Conservation (phyloP, 768 basidiomycete genomes). For the Scleroderma bovista region DNA sequence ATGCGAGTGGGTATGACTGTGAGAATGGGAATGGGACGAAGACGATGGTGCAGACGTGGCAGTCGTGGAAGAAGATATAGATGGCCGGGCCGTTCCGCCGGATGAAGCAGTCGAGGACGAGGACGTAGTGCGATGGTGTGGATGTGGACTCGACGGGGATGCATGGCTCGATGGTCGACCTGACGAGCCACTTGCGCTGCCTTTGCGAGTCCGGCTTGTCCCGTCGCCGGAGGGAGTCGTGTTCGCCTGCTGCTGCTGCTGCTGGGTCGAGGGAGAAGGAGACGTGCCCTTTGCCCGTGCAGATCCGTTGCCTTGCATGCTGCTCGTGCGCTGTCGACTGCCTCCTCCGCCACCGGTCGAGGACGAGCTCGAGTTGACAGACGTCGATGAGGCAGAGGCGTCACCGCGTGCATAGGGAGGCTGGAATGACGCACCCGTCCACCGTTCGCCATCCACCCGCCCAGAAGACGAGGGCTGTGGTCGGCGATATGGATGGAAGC, state of each 20-base stretch:
- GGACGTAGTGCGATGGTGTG: constrained; percentile 29
- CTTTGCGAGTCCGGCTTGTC: constrained; percentile 26
- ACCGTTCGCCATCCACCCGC: constrained; percentile 41
- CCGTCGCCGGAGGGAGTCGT: constrained; percentile 1
- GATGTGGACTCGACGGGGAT: constrained; percentile 15
- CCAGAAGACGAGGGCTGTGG: constrained; percentile 38
- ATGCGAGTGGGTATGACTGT: constrained; percentile 22
- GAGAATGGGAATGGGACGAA: constrained; percentile 16
- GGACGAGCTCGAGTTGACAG: constrained; percentile 59
- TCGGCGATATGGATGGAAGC: constrained; percentile 80
- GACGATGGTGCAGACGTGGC: constrained; percentile 18
- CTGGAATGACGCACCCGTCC: constrained; percentile 45
- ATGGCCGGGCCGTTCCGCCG: constrained; percentile 17
- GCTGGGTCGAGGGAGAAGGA: constrained; percentile 17
- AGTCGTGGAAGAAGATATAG: constrained; percentile 24
- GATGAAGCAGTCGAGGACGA: constrained; percentile 23
- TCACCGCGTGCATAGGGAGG: constrained; percentile 79
- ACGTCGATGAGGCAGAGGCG: constrained; percentile 74
- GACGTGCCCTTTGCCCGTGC: constrained; percentile 33
- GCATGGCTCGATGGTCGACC: constrained; percentile 7
- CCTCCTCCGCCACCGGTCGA: constrained; percentile 23
- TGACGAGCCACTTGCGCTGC: constrained; percentile 22
- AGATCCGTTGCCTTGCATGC: constrained; percentile 50
- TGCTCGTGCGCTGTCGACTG: constrained; percentile 60
- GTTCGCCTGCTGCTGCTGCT: constrained; percentile 10